Conservation (phyloP, 495 filamentous ascomycete genomes). For the Aspergillus saccharolyticus region DNA sequence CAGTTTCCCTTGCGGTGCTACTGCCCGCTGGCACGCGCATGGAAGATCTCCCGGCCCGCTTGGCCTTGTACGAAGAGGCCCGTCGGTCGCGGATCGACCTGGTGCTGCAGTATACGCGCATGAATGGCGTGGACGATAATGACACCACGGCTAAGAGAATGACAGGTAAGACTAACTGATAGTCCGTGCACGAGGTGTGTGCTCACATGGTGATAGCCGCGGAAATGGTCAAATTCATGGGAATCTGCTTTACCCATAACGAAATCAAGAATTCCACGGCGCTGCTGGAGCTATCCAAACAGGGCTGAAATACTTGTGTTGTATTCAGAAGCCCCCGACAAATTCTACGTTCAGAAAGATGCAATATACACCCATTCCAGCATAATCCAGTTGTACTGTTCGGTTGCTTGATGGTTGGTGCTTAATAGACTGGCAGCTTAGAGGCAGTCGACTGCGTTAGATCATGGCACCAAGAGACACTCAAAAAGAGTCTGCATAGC, state of each 20-base stretch:
- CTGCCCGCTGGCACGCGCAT: constrained; percentile 39
- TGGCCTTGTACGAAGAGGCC: constrained; percentile 51
- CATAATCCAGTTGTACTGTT: too few relatives aligned
- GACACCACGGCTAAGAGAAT: not conserved
- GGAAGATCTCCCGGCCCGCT: constrained; percentile 39
- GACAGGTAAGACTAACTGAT: not conserved
- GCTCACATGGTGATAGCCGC: not conserved
- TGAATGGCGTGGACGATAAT: constrained; percentile 8
- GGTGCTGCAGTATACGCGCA: constrained; percentile 11
- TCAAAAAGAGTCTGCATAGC: constrained; percentile 19
- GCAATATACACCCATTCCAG: too few relatives aligned
- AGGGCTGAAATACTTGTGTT: too few relatives aligned
- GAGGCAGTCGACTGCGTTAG: too few relatives aligned
- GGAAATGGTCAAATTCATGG: constrained; percentile 12
- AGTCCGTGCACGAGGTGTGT: not conserved
- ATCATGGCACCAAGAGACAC: too few relatives aligned
- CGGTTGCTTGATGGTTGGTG: too few relatives aligned
- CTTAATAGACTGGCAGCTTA: too few relatives aligned
- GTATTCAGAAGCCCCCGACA: too few relatives aligned
- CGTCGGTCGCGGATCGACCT: constrained; percentile 26
- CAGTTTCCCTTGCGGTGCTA: constrained; percentile 48
- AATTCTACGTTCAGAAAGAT: too few relatives aligned
- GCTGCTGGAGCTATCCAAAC: not conserved
- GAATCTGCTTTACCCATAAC: constrained; percentile 10
- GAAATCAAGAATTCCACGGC: constrained; percentile 1